A percentile compares a stretch with the other conserved stretches of the same genome.
Conservation (phyloP, 257 asterid genomes). For the Solanum clarkiae region DNA sequence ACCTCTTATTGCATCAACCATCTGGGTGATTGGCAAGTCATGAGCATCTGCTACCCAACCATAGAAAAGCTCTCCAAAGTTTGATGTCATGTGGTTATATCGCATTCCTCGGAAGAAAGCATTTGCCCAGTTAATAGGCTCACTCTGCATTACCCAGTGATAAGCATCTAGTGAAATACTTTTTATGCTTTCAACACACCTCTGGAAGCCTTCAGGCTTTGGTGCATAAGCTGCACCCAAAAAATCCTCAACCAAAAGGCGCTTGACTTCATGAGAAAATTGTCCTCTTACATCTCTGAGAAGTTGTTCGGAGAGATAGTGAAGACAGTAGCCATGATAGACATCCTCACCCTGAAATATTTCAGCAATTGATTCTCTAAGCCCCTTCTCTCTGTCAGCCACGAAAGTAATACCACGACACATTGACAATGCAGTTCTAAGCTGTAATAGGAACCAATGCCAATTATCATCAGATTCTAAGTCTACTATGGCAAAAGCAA, state of each 20-base stretch:
- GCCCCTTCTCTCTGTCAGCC: slow-evolving; percentile 84
- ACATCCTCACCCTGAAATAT: slow-evolving; percentile 62
- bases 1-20: slow-evolving; percentile 71
- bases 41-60: slow-evolving; percentile 85
- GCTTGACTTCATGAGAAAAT: slow-evolving; percentile 79
- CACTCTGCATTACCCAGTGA: slow-evolving; percentile 80
- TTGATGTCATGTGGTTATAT: slow-evolving; percentile 66
- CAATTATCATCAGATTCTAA: slow-evolving; percentile 80
- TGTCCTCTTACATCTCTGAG: slow-evolving; percentile 70
- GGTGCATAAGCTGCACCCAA: slow-evolving; percentile 57
- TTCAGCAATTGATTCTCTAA: slow-evolving; percentile 59
- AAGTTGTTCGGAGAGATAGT: slow-evolving; percentile 75
- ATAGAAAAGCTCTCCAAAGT: slow-evolving; percentile 77
- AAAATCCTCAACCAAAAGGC: slow-evolving; percentile 73
- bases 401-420: slow-evolving; percentile 64
- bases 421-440: slow-evolving; percentile 50
- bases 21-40: slow-evolving; percentile 88
- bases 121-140: slow-evolving; percentile 87
- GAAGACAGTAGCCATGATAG: slow-evolving; percentile 70
- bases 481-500: slow-evolving; percentile 94
- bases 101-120: slow-evolving; percentile 75
- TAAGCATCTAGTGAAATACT: slow-evolving; percentile 70
- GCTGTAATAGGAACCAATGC: slow-evolving; percentile 86
- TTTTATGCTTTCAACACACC: slow-evolving; percentile 62
- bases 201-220: slow-evolving; percentile 58